These are phyloP conservation scores for Xerocomus minutiporus DNA, from an alignment of 1,284 basidiomycete species.

Conservation along the genomic window DNA sequence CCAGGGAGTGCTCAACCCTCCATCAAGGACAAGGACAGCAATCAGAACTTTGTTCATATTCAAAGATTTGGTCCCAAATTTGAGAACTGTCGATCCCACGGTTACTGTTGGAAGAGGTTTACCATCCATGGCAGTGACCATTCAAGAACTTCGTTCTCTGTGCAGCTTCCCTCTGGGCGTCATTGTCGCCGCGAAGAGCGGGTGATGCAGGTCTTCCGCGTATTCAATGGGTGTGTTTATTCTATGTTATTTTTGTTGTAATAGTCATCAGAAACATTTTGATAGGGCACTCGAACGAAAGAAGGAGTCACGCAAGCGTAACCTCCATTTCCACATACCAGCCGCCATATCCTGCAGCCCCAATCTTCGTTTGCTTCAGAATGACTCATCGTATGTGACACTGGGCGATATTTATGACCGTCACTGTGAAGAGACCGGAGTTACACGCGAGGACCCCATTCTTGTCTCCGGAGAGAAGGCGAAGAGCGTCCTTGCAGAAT, in stretches of 20 bases:
- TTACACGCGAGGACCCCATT: conserved; percentile 86
- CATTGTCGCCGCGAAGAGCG: conserved; percentile 92
- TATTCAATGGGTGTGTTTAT: conserved; percentile 77
- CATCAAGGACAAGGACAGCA: conserved; percentile 85
- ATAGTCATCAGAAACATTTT: conserved; percentile 11
- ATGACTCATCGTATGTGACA: conserved; percentile 87
- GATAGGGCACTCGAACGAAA: conserved; percentile 76
- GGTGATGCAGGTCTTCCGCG: conserved; percentile 87
- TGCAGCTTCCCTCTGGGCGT: conserved; percentile 85
- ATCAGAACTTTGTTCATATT: conserved; percentile 89
- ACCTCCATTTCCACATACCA: conserved; percentile 89
- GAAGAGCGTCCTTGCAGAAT: conserved; percentile 63
- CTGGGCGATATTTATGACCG: conserved; percentile 94
- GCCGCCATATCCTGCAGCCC: conserved; percentile 84
- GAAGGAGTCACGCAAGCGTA: conserved; percentile 92
- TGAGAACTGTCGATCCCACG: conserved; percentile 83
- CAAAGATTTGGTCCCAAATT: conserved; percentile 89
- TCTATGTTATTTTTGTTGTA: background rate
- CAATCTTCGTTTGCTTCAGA: conserved; percentile 82
- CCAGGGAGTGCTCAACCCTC: conserved; percentile 3
- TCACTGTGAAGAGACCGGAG: conserved; percentile 74
- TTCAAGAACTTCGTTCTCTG: conserved; percentile 82
- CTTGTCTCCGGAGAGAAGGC: conserved; percentile 81
- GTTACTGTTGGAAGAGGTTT: conserved; percentile 87
- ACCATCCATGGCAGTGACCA: conserved; percentile 93